A percentile compares a stretch with the other conserved stretches of the same genome.
Conservation (phyloP, 306 rosid genomes). For the Dryas alaskensis region DNA sequence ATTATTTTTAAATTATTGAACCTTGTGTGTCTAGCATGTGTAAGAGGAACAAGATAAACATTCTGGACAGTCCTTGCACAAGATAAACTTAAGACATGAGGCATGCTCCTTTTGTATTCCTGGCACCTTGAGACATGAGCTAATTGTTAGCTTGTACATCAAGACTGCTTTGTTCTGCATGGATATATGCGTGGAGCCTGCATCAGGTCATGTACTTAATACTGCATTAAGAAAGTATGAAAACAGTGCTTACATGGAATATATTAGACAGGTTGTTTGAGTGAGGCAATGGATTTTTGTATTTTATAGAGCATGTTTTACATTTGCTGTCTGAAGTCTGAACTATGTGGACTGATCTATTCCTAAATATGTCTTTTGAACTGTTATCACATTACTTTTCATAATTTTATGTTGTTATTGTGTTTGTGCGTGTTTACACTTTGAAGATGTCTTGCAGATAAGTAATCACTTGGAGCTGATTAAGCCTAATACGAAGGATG, state of each 20-base stretch:
- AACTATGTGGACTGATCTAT: not conserved
- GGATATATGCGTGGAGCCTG: not conserved
- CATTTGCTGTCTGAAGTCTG: not conserved
- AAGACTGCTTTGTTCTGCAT: not conserved
- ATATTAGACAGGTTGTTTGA: not conserved
- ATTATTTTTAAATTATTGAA: not conserved
- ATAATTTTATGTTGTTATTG: not conserved
- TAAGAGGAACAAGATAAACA: not conserved
- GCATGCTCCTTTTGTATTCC: not conserved
- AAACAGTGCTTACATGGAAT: conserved; percentile 1
- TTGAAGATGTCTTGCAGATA: conserved; percentile 42
- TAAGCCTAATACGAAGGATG: conserved; percentile 86
- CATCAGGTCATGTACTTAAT: not conserved
- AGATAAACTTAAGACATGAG: conserved; percentile 1
- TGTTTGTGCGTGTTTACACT: conserved; percentile 21
- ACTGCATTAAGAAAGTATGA: conserved; percentile 3
- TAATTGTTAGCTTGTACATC: not conserved
- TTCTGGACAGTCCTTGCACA: not conserved
- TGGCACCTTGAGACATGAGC: not conserved
- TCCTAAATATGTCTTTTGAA: not conserved
- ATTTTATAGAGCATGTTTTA: not conserved
- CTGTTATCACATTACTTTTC: not conserved
- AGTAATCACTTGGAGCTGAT: conserved; percentile 93
- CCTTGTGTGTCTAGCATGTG: not conserved
- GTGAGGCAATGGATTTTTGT: not conserved